phyloP scores from a whole-genome alignment of 1,284 basidiomycete species.

The Trichosporon sp. region DNA sequence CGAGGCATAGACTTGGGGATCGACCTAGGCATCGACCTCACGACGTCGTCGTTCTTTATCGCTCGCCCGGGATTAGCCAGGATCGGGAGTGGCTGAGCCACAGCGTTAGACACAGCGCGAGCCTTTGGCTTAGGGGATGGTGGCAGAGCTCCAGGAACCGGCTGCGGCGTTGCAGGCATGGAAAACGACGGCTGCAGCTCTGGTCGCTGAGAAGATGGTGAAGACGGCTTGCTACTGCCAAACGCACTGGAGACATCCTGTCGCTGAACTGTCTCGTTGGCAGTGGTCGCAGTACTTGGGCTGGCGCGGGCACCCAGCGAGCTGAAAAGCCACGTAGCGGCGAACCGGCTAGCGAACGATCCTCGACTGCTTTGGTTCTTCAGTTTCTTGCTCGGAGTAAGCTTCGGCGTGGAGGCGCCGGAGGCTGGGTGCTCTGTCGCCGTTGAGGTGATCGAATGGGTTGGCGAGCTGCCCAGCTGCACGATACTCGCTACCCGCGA shows the following conservation, averaged over 20 bases:
- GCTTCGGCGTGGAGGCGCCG: slow-evolving; percentile 38
- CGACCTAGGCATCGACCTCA: slow-evolving; percentile 18
- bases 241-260: slow-evolving; percentile 30
- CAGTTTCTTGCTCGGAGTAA: slow-evolving; percentile 33
- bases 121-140: slow-evolving; percentile 23
- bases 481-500: slow-evolving; percentile 15
- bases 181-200: slow-evolving; percentile 12
- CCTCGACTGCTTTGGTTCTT: slow-evolving; percentile 39
- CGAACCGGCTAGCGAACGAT: slow-evolving; percentile 38
- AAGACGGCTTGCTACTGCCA: slow-evolving; percentile 8
- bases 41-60: slow-evolving; percentile 25
- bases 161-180: slow-evolving; percentile 19
- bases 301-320: slow-evolving; percentile 32
- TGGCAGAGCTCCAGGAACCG: slow-evolving; percentile 23
- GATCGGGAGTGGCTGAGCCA: slow-evolving; percentile 41
- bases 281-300: slow-evolving; percentile 38
- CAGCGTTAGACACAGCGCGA: slow-evolving; percentile 13
- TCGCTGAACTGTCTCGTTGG: slow-evolving; percentile 31
- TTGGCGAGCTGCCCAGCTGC: slow-evolving; percentile 10
- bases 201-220: slow-evolving; percentile 2
- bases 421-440: slow-evolving; percentile 19
- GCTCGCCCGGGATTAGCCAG: slow-evolving; percentile 18
- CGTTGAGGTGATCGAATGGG: slow-evolving; percentile 13
- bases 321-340: slow-evolving; percentile 41
- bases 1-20: slow-evolving; percentile 15